Conservation (phyloP, 2,329 filamentous ascomycete species). For the Cladosporium halotolerans region DNA sequence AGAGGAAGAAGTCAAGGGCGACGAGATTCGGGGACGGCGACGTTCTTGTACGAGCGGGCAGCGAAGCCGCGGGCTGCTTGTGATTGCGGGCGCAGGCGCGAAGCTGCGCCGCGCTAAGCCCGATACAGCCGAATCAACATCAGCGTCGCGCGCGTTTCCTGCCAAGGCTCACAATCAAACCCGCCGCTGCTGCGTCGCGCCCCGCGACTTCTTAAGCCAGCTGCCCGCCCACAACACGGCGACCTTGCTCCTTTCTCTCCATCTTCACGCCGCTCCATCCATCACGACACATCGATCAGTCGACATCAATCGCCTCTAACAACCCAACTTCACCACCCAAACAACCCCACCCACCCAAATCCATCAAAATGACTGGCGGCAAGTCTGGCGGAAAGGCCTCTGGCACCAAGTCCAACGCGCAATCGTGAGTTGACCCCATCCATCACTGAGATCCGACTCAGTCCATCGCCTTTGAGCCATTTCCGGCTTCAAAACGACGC, state of each 20-base stretch:
- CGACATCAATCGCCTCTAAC: conserved; percentile 13
- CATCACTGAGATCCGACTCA: conserved; percentile 18
- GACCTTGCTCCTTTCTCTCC: conserved; percentile 30
- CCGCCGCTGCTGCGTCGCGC: conserved; percentile 4
- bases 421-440: conserved; percentile 69
- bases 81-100: conserved; percentile 14
- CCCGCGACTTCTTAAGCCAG: conserved; percentile 13
- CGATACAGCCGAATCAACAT: conserved; percentile 11
- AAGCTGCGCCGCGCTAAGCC: conserved; percentile 15
- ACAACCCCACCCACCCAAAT: conserved; percentile 35
- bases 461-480: conserved; percentile 36
- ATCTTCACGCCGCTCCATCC: conserved; percentile 24
- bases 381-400: conserved; percentile 99
- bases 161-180: conserved; percentile 11
- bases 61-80: conserved; percentile 8
- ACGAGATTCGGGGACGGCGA: conserved; percentile 11
- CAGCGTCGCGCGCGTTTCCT: conserved; percentile 3
- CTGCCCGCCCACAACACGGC: conserved; percentile 11
- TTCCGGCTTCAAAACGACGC: conserved; percentile 28
- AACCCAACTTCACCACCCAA: conserved; percentile 31
- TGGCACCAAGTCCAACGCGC: conserved; percentile 90
- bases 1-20: conserved; percentile 29
- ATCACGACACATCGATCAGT: conserved; percentile 18
- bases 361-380: conserved; percentile 97
- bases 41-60: conserved; percentile 12